phyloP scores from a whole-genome alignment of 1,284 basidiomycete species.

The Violaceomyces palustris region DNA sequence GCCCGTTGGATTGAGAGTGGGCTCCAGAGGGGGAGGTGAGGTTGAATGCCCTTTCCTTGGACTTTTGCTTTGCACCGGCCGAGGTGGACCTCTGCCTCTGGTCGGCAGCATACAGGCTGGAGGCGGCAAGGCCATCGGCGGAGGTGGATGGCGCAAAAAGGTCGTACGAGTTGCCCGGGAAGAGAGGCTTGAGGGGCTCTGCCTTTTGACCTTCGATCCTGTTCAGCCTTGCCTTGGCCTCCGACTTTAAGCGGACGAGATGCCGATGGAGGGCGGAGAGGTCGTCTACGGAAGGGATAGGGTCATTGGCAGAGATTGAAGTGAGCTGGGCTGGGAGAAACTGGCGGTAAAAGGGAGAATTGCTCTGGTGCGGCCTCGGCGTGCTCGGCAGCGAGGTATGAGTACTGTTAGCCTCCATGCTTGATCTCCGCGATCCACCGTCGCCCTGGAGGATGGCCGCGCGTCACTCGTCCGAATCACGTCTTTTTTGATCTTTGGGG shows the following conservation, averaged over 20 bases:
- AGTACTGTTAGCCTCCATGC: too few species aligned
- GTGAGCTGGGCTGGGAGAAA: constrained; percentile 25
- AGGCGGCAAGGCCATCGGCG: background rate
- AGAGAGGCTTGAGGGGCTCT: constrained; percentile 18
- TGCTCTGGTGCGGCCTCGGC: too few species aligned
- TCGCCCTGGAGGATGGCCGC: too few species aligned
- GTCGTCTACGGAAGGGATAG: constrained; percentile 30
- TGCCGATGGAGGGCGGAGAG: constrained; percentile 19
- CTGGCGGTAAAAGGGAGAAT: constrained; percentile 30
- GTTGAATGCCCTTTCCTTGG: constrained; percentile 16
- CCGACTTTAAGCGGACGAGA: constrained; percentile 18
- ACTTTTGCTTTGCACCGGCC: constrained; percentile 6
- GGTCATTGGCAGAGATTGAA: constrained; percentile 18
- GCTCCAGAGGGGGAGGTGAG: constrained; percentile 17
- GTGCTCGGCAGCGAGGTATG: too few species aligned
- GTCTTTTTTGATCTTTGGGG: too few species aligned
- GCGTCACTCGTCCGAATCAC: too few species aligned
- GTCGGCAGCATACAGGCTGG: constrained; percentile 17
- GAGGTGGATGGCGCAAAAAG: constrained; percentile 18
- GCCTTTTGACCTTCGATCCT: constrained; percentile 16
- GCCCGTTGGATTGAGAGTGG: background rate
- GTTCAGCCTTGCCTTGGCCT: constrained; percentile 12
- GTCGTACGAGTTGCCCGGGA: constrained; percentile 19
- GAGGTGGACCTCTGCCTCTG: constrained; percentile 8
- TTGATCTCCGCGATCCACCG: too few species aligned